Evolutionary conservation across 805 yeast species (phyloP).

Genomic region (Saccharomycopsis sp.): DNA sequence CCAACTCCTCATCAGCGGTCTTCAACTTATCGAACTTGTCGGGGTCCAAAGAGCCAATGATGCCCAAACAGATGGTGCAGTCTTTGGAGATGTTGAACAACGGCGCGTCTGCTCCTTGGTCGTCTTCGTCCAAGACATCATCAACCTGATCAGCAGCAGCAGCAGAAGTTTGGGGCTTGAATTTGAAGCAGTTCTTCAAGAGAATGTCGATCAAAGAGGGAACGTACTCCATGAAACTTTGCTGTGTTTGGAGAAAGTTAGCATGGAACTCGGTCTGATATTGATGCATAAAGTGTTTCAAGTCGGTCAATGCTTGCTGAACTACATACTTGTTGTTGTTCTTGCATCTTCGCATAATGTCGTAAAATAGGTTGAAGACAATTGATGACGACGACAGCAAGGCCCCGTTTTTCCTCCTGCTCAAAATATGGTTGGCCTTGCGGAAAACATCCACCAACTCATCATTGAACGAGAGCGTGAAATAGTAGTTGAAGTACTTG

Average conservation of each 20-base stretch:
- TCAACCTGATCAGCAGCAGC: constrained; percentile 24
- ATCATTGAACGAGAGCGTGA: constrained; percentile 40
- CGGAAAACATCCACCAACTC: constrained; percentile 30
- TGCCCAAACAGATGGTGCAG: constrained; percentile 63
- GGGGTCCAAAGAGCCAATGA: constrained; percentile 53
- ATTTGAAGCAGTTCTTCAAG: constrained; percentile 48
- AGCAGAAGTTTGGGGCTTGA: constrained; percentile 36
- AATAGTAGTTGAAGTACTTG: constrained; percentile 43
- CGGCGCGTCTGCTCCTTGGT: constrained; percentile 10
- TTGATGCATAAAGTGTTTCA: constrained; percentile 42
- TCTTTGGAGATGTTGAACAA: constrained; percentile 39
- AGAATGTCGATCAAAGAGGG: constrained; percentile 44
- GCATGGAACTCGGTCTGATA: constrained; percentile 43
- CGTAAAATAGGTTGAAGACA: constrained; percentile 33
- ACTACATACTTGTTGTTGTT: constrained; percentile 66
- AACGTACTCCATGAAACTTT: constrained; percentile 28
- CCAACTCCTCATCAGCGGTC: constrained; percentile 38
- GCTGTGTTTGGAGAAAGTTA: constrained; percentile 32
- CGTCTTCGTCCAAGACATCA: not conserved
- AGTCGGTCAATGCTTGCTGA: constrained; percentile 59
- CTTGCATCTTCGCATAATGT: constrained; percentile 45
- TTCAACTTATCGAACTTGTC: constrained; percentile 29
- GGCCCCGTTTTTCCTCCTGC: constrained; percentile 25
- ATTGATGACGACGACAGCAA: constrained; percentile 10
- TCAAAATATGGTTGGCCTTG: constrained; percentile 25